phyloP scores from a whole-genome alignment of 2,329 filamentous ascomycete species.

The Fusarium nematophilum region DNA sequence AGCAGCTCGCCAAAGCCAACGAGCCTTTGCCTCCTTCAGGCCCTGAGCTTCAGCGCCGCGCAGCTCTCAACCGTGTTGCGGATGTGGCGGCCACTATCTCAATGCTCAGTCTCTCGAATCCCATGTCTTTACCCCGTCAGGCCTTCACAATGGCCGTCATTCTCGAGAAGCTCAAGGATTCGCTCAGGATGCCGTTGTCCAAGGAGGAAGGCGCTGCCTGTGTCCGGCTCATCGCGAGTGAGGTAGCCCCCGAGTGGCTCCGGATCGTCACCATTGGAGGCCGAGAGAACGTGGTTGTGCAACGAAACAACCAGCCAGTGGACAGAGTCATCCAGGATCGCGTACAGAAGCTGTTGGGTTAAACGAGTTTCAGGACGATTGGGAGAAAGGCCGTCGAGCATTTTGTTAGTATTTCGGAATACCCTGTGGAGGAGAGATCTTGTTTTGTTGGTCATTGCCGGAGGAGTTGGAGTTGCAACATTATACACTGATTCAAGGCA shows the following conservation, averaged over 20 bases:
- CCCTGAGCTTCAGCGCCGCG: conserved; percentile 68
- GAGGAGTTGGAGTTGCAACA: conserved; percentile 15
- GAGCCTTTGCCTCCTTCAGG: conserved; percentile 69
- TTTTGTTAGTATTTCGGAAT: conserved; percentile 26
- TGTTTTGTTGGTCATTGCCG: conserved; percentile 10
- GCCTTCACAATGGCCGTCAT: conserved; percentile 74
- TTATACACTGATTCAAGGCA: conserved; percentile 3
- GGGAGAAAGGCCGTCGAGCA: background rate
- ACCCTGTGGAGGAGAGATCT: conserved; percentile 23
- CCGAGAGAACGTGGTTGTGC: conserved; percentile 68
- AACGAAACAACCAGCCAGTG: conserved; percentile 56
- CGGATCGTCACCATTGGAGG: conserved; percentile 63
- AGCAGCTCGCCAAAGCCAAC: conserved; percentile 68
- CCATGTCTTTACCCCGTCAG: conserved; percentile 63
- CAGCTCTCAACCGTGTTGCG: conserved; percentile 74
- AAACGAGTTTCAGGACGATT: conserved; percentile 1
- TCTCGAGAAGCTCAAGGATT: conserved; percentile 75
- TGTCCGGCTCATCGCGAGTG: conserved; percentile 62
- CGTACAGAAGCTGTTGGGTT: conserved; percentile 50
- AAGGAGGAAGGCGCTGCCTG: conserved; percentile 63
- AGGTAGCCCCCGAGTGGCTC: conserved; percentile 69
- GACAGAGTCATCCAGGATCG: conserved; percentile 52
- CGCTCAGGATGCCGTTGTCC: conserved; percentile 67
- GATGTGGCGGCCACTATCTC: conserved; percentile 75
- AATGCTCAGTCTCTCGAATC: conserved; percentile 70